A percentile compares a stretch with the other conserved stretches of the same genome.
Evolutionary conservation across 371 early-diverging fungal genomes (phyloP).

Genomic region (Mucor lusitanicus): DNA sequence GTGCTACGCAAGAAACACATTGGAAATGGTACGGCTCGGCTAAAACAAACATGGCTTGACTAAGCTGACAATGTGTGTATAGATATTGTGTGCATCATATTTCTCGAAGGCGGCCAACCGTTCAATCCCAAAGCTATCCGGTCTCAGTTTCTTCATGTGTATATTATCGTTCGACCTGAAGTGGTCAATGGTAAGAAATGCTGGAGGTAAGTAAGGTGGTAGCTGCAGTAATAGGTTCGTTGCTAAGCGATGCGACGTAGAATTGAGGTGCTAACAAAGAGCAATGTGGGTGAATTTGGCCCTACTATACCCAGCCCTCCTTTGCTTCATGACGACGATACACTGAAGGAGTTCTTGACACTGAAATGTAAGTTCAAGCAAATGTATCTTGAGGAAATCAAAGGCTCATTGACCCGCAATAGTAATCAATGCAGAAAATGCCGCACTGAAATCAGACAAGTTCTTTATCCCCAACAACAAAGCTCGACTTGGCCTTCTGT

Average conservation of each 20-base stretch:
- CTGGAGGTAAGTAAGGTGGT: conserved; percentile 52
- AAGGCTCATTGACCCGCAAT: background rate
- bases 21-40: conserved; percentile 68
- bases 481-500: conserved; percentile 51
- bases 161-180: conserved; percentile 62
- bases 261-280: conserved; percentile 55
- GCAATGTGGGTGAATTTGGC: conserved; percentile 64
- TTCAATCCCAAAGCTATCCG: conserved; percentile 68
- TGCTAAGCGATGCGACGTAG: conserved; percentile 9
- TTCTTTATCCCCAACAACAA: conserved; percentile 54
- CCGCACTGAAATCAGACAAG: conserved; percentile 72
- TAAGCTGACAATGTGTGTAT: background rate
- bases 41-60: background rate
- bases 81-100: conserved; percentile 76
- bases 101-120: conserved; percentile 58
- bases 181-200: conserved; percentile 21
- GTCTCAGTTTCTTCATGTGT: conserved; percentile 75
- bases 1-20: conserved; percentile 82
- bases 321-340: conserved; percentile 49
- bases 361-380: conserved; percentile 45
- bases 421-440: conserved; percentile 80
- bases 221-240: no score
- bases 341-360: conserved; percentile 55
- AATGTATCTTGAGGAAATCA: background rate
- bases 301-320: conserved; percentile 67